These are phyloP conservation scores for Penicillium sp. DNA, from an alignment of 2,329 filamentous ascomycete species.

Conservation along the genomic window DNA sequence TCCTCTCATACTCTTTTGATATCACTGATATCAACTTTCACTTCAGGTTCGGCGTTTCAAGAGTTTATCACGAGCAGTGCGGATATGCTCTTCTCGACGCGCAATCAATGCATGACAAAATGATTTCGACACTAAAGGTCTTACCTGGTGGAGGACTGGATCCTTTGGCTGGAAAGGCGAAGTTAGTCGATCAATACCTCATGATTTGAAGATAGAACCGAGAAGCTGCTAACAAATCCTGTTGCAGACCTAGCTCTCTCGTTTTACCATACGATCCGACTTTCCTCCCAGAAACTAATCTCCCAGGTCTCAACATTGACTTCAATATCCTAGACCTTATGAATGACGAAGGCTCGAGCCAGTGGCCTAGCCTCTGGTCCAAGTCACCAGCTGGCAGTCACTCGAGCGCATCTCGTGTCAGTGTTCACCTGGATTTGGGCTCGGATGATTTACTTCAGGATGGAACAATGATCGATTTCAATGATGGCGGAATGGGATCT, in stretches of 20 bases:
- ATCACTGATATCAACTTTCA: not conserved
- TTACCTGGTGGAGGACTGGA: conserved; percentile 64
- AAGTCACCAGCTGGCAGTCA: conserved; percentile 35
- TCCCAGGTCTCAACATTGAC: conserved; percentile 61
- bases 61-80: conserved; percentile 85
- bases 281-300: conserved; percentile 67
- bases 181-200: conserved; percentile 51
- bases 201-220: not conserved
- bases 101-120: conserved; percentile 70
- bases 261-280: conserved; percentile 78
- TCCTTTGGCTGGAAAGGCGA: conserved; percentile 67
- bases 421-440: conserved; percentile 49
- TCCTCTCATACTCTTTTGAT: not conserved
- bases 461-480: conserved; percentile 40
- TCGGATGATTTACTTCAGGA: conserved; percentile 46
- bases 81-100: conserved; percentile 80
- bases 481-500: conserved; percentile 44
- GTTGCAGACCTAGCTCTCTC: conserved; percentile 52
- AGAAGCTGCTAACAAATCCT: not conserved
- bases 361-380: conserved; percentile 34
- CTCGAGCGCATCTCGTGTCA: conserved; percentile 26
- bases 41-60: conserved; percentile 70
- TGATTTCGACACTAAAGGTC: conserved; percentile 66
- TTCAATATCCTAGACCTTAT: conserved; percentile 46
- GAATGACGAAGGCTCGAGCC: conserved; percentile 31